phyloP scores from a whole-genome alignment of 345 rosid genomes.

The Brassica cretica region DNA sequence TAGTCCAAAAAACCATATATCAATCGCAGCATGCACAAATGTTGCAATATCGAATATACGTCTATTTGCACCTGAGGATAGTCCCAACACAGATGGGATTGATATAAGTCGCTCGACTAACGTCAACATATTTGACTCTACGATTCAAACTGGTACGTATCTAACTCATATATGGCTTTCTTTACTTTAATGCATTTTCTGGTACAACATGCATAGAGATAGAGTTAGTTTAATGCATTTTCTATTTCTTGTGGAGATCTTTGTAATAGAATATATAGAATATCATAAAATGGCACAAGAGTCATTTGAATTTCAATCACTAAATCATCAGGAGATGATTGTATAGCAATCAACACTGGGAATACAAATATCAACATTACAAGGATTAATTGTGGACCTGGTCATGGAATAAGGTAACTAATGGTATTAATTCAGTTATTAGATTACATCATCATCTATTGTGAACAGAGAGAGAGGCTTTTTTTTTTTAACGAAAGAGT shows the following conservation, averaged over 20 bases:
- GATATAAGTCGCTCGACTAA: background rate
- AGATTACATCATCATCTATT: background rate
- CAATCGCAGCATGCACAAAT: background rate
- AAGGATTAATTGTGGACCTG: slow-evolving; percentile 33
- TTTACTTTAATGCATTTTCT: background rate
- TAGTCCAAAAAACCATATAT: slow-evolving; percentile 1
- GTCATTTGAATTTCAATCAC: background rate
- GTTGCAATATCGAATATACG: background rate
- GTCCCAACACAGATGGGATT: slow-evolving; percentile 3
- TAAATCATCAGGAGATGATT: slow-evolving; percentile 27
- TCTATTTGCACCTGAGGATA: background rate
- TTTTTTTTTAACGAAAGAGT: too few species aligned
- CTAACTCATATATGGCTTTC: background rate
- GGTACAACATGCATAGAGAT: background rate
- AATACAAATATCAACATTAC: slow-evolving; percentile 29
- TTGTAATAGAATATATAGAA: background rate
- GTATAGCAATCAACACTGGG: slow-evolving; percentile 35
- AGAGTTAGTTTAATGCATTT: background rate
- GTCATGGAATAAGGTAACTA: slow-evolving; percentile 39
- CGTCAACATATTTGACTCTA: slow-evolving; percentile 1
- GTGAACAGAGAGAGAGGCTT: background rate
- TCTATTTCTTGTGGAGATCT: background rate
- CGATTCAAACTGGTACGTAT: background rate
- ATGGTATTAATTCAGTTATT: background rate
- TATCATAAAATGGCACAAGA: background rate